Evolutionary conservation across 176 grass and related monocot species (phyloP).

Genomic region (Bothriochloa decipiens): DNA sequence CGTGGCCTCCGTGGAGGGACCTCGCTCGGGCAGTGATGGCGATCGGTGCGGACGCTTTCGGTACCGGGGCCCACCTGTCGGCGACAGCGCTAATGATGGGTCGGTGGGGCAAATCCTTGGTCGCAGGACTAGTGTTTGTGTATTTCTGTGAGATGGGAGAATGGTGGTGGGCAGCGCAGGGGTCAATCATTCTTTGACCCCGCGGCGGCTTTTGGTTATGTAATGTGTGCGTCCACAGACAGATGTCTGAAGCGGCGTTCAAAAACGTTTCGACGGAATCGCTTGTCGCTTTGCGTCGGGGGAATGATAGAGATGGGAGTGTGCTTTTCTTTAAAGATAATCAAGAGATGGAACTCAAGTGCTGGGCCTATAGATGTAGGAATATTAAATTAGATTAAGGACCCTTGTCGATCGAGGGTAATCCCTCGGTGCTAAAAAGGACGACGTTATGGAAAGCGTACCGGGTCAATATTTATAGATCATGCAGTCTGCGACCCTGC

Average conservation of each 20-base stretch:
- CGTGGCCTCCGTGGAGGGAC: neutral
- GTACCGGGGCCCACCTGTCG: neutral
- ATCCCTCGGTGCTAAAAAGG: too few species aligned
- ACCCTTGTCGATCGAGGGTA: too few species aligned
- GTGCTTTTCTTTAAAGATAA: neutral
- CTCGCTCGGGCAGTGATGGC: neutral
- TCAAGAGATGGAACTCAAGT: too few species aligned
- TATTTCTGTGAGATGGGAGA: too few species aligned
- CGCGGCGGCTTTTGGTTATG: neutral
- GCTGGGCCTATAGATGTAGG: neutral
- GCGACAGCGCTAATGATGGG: conserved; percentile 11
- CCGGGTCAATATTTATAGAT: conserved; percentile 15
- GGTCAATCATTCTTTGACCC: conserved; percentile 44
- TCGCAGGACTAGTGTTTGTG: too few species aligned
- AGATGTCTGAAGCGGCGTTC: neutral
- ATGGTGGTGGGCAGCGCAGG: too few species aligned
- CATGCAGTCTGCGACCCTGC: neutral
- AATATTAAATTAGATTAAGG: neutral
- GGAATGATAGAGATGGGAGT: conserved; percentile 3
- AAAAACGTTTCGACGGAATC: neutral
- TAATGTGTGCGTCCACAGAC: neutral
- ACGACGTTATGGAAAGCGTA: too few species aligned
- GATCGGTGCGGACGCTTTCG: conserved; percentile 3
- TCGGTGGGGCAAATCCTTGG: neutral
- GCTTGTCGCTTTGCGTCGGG: conserved; percentile 42